These are phyloP conservation scores for Penicillium sclerotigenum DNA, from an alignment of 2,329 filamentous ascomycete genomes.

Conservation along the genomic window DNA sequence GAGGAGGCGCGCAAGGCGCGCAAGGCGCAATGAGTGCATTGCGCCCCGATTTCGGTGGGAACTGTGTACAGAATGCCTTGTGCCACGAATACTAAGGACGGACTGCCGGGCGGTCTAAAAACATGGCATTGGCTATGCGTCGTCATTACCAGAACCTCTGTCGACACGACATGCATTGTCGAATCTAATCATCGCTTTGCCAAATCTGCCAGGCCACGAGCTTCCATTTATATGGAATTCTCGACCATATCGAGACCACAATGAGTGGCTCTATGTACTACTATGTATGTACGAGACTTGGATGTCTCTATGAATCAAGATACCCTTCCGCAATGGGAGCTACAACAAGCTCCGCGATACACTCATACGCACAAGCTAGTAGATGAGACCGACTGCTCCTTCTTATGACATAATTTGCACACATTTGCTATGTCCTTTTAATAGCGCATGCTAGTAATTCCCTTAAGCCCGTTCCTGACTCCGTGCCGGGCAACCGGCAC, in stretches of 20 bases:
- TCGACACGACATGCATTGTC: neutral
- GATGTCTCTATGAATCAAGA: conserved; percentile 15
- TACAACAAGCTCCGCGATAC: neutral
- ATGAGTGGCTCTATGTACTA: conserved; percentile 2
- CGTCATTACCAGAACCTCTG: neutral
- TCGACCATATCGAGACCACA: neutral
- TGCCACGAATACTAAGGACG: neutral
- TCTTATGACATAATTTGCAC: neutral
- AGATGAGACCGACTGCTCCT: neutral
- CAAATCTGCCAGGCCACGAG: neutral
- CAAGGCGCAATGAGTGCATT: conserved; percentile 22
- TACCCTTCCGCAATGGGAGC: conserved; percentile 10
- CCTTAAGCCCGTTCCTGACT: conserved; percentile 4
- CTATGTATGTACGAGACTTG: conserved; percentile 5
- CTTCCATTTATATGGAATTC: neutral
- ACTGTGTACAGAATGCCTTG: neutral
- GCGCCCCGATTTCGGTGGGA: neutral
- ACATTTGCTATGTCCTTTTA: neutral
- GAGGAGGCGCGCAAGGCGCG: conserved; percentile 42
- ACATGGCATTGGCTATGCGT: neutral
- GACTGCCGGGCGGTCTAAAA: neutral
- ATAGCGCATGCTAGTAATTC: neutral
- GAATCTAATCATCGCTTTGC: neutral
- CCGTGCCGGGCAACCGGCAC: neutral
- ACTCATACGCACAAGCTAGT: neutral